Conservation (phyloP, 1,139 yeast genomes). For the Lodderomyces oxycetoniae region DNA sequence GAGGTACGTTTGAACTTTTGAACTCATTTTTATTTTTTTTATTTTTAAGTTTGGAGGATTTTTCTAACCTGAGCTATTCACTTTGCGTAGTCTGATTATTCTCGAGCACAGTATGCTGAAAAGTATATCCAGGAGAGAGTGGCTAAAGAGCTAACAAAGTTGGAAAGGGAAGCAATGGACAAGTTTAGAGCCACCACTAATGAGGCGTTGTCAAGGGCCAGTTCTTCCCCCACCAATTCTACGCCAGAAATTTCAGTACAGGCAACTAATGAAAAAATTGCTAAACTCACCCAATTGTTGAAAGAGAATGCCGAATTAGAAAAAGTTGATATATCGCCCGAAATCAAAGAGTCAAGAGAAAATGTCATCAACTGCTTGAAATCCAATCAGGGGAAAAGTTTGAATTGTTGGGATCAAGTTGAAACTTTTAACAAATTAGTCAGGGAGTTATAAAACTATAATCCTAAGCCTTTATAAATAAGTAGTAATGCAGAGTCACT, state of each 20-base stretch:
- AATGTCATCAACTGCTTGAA: constrained; percentile 62
- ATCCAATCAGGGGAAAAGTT: constrained; percentile 64
- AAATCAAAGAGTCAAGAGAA: constrained; percentile 44
- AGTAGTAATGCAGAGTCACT: constrained; percentile 90
- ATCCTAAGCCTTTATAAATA: constrained; percentile 75
- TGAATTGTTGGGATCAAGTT: constrained; percentile 87
- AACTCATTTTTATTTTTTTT: no score
- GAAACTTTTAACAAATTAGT: constrained; percentile 60
- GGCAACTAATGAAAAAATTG: constrained; percentile 35
- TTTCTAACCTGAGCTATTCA: neutral
- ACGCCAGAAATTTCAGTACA: constrained; percentile 21
- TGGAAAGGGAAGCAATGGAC: constrained; percentile 56
- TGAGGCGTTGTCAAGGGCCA: constrained; percentile 34
- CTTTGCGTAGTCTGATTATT: constrained; percentile 54
- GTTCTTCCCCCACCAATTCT: constrained; percentile 7
- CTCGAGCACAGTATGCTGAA: constrained; percentile 76
- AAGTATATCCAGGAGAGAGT: constrained; percentile 76
- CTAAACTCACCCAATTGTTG: constrained; percentile 43
- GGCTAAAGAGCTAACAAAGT: constrained; percentile 54
- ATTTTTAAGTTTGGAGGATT: neutral
- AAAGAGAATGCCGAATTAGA: constrained; percentile 46
- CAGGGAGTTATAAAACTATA: constrained; percentile 27
- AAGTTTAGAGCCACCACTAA: constrained; percentile 52
- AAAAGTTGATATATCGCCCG: constrained; percentile 29
- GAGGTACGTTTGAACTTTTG: constrained; percentile 48